Evolutionary conservation across 1,139 yeast genomes (phyloP).

Genomic region (Diutina scorzettiae): DNA sequence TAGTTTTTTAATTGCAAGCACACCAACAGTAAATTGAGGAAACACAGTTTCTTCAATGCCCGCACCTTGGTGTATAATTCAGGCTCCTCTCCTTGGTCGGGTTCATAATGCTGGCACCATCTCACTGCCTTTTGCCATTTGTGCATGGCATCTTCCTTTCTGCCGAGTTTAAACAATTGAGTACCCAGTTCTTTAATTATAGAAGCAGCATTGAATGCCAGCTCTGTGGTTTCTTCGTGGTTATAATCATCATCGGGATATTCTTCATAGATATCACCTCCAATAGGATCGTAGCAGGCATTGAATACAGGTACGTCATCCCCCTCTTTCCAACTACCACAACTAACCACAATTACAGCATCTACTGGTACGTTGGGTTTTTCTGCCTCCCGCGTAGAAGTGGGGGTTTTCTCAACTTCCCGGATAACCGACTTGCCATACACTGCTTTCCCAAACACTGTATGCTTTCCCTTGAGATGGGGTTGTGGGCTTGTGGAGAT

Average conservation of each 20-base stretch:
- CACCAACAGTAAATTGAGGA: slow-evolving; percentile 46
- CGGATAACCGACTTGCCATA: slow-evolving; percentile 62
- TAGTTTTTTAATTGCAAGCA: slow-evolving; percentile 36
- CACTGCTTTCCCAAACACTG: slow-evolving; percentile 57
- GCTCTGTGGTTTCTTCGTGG: slow-evolving; percentile 44
- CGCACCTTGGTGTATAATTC: slow-evolving; percentile 37
- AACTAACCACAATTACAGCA: slow-evolving; percentile 28
- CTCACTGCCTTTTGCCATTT: slow-evolving; percentile 55
- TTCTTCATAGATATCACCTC: slow-evolving; percentile 66
- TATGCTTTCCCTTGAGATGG: slow-evolving; percentile 64
- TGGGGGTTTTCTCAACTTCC: slow-evolving; percentile 42
- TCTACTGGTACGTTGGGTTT: slow-evolving; percentile 22
- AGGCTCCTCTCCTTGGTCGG: slow-evolving; percentile 56
- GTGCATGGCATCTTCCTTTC: slow-evolving; percentile 37
- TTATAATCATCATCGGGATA: slow-evolving; percentile 55
- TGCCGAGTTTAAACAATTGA: slow-evolving; percentile 40
- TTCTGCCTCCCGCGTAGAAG: slow-evolving; percentile 14
- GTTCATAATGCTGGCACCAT: slow-evolving; percentile 59
- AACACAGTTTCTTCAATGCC: slow-evolving; percentile 47
- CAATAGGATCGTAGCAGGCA: slow-evolving; percentile 48
- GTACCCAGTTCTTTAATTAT: slow-evolving; percentile 60
- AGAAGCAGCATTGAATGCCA: slow-evolving; percentile 37
- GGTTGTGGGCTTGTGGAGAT: slow-evolving; percentile 62
- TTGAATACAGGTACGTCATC: slow-evolving; percentile 38
- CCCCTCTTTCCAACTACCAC: slow-evolving; percentile 54